Percentiles rank a stretch among this genome's conserved stretches.
phyloP scores from a whole-genome alignment of 192 early-diverging fungal species.

The Geosiphon pyriformis region DNA sequence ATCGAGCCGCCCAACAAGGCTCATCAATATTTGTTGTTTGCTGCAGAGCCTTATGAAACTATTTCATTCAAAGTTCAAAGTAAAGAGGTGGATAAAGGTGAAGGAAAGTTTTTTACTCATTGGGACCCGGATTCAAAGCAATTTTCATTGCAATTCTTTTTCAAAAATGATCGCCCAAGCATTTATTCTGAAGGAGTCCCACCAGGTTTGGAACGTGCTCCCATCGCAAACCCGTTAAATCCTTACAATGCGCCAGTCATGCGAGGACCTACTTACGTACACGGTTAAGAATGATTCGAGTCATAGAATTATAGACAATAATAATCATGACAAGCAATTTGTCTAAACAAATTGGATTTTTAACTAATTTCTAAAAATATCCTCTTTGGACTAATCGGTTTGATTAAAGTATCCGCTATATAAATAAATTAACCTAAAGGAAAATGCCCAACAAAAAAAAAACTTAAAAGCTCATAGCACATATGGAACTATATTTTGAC shows the following conservation, averaged over 20 bases:
- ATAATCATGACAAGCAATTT: no score
- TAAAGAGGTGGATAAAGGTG: slow-evolving; percentile 82
- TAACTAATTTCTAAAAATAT: no score
- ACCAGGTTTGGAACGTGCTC: slow-evolving; percentile 18
- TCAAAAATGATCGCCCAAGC: slow-evolving; percentile 53
- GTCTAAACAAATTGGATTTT: no score
- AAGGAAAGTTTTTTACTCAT: slow-evolving; percentile 86
- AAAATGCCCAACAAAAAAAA: neutral
- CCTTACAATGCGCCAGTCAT: slow-evolving; percentile 23
- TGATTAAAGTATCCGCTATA: no score
- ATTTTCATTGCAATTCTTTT: slow-evolving; percentile 92
- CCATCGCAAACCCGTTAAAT: slow-evolving; percentile 24
- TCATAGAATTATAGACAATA: no score
- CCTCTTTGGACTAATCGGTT: no score
- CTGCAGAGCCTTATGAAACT: slow-evolving; percentile 94
- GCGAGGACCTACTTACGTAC: slow-evolving; percentile 24
- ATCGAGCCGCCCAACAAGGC: slow-evolving; percentile 80
- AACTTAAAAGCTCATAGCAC: neutral
- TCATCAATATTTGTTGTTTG: slow-evolving; percentile 91
- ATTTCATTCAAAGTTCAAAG: slow-evolving; percentile 92
- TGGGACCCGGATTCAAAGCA: slow-evolving; percentile 89
- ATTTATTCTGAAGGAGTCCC: slow-evolving; percentile 23
- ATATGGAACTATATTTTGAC: neutral
- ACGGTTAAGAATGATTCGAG: slow-evolving; percentile 1
- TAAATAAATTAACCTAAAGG: no score